A percentile compares a stretch with the other conserved stretches of the same genome.
Conservation (phyloP, 2,329 filamentous ascomycete species). For the Epichloe glyceriae region DNA sequence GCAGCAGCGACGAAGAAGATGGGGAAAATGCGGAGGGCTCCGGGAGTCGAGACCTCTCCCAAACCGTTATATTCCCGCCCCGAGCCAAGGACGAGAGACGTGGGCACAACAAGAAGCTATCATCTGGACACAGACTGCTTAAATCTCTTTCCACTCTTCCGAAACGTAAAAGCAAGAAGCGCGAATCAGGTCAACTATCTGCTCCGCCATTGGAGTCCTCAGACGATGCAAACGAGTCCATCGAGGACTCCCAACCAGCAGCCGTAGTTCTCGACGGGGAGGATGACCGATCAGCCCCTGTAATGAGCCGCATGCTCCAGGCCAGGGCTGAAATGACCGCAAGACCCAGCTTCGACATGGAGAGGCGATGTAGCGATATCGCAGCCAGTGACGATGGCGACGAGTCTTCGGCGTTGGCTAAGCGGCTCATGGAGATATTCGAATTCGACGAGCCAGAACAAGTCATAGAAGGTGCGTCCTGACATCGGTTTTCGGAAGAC, state of each 20-base stretch:
- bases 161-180: conserved; percentile 28
- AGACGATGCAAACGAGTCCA: conserved; percentile 16
- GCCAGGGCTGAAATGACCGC: conserved; percentile 52
- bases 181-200: conserved; percentile 28
- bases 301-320: conserved; percentile 68
- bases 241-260: conserved; percentile 11
- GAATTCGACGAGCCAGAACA: conserved; percentile 70
- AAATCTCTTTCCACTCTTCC: conserved; percentile 51
- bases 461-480: conserved; percentile 60
- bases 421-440: conserved; percentile 71
- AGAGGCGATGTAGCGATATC: conserved; percentile 30
- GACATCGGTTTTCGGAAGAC: not conserved
- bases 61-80: conserved; percentile 28
- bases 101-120: conserved; percentile 45
- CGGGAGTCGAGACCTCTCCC: conserved; percentile 31
- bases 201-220: conserved; percentile 22
- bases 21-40: conserved; percentile 27
- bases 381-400: conserved; percentile 20
- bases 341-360: conserved; percentile 44
- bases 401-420: conserved; percentile 48
- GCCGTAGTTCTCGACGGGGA: conserved; percentile 12
- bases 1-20: conserved; percentile 74
- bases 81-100: conserved; percentile 18
- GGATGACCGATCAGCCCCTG: conserved; percentile 45
- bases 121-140: conserved; percentile 47